Evolutionary conservation across 73 alveolate genomes (phyloP).

Genomic region (Paramecium biaurelia): DNA sequence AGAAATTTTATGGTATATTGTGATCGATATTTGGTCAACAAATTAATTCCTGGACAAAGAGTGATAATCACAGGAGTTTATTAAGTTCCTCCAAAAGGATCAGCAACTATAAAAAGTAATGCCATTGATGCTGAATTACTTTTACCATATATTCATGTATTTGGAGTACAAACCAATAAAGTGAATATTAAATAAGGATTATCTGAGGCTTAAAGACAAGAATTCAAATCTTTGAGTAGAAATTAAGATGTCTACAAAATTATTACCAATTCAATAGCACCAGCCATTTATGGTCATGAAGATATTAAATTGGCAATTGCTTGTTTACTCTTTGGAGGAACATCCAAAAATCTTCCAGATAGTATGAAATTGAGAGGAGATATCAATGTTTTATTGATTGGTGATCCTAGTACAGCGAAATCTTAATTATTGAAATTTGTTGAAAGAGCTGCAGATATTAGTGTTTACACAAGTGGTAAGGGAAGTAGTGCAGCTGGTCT

Average conservation of each 20-base stretch:
- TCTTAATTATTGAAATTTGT: slow-evolving; percentile 95
- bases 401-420: slow-evolving; percentile 99
- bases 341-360: slow-evolving; percentile 96
- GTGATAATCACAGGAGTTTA: slow-evolving; percentile 93
- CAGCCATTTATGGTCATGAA: slow-evolving; percentile 93
- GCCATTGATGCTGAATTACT: slow-evolving; percentile 9
- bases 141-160: slow-evolving; percentile 35
- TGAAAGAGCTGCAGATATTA: slow-evolving; percentile 97
- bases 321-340: slow-evolving; percentile 98
- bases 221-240: slow-evolving; percentile 82
- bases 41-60: slow-evolving; percentile 97
- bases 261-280: slow-evolving; percentile 91
- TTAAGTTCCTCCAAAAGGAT: slow-evolving; percentile 77
- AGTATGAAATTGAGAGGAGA: slow-evolving; percentile 99
- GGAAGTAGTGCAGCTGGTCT: slow-evolving; percentile 99
- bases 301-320: slow-evolving; percentile 97
- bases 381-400: slow-evolving; percentile 97
- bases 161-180: slow-evolving; percentile 45
- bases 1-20: slow-evolving; percentile 90
- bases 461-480: slow-evolving; percentile 99
- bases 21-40: slow-evolving; percentile 93
- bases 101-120: slow-evolving; percentile 66
- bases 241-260: slow-evolving; percentile 90
- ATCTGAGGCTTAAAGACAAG: slow-evolving; percentile 85
- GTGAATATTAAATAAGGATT: slow-evolving; percentile 63